Conservation (phyloP, 441 rosid species). For the Pelargonium myrrhifolium region DNA sequence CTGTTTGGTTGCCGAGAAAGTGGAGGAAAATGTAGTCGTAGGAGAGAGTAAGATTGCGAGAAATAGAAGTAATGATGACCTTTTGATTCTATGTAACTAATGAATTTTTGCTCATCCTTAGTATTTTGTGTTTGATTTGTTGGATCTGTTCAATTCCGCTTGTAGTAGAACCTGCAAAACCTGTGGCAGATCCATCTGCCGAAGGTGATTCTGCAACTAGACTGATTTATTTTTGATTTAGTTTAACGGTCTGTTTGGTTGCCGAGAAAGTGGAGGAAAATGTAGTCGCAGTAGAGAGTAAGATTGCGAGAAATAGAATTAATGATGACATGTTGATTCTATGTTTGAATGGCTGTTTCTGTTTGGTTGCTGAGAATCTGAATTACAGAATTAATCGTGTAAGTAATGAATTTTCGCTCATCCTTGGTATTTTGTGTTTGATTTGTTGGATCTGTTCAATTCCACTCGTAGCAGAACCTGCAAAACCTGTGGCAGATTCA, state of each 20-base stretch:
- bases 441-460: constrained; percentile 31
- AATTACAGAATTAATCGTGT: neutral
- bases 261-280: constrained; percentile 8
- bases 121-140: no score
- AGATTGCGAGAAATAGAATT: neutral
- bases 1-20: constrained; percentile 6
- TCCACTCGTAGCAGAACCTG: constrained; percentile 40
- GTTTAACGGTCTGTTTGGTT: neutral
- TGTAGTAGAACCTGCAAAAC: constrained; percentile 41
- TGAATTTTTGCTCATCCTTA: neutral
- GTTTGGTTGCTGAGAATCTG: neutral
- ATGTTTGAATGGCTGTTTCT: neutral
- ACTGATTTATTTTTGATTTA: neutral
- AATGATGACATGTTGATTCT: neutral
- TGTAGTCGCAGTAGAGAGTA: neutral
- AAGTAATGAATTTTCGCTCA: neutral
- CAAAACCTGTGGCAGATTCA: constrained; percentile 51
- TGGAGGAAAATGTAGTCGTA: neutral
- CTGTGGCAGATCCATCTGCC: constrained; percentile 48
- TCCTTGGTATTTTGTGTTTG: no score
- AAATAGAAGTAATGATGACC: neutral
- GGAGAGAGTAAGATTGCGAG: neutral
- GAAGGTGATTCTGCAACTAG: constrained; percentile 29
- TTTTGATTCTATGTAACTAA: neutral
- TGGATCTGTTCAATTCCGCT: constrained; percentile 40